These are phyloP conservation scores for Williopsis jadinii DNA, from an alignment of 1,139 yeast species.

Conservation along the genomic window DNA sequence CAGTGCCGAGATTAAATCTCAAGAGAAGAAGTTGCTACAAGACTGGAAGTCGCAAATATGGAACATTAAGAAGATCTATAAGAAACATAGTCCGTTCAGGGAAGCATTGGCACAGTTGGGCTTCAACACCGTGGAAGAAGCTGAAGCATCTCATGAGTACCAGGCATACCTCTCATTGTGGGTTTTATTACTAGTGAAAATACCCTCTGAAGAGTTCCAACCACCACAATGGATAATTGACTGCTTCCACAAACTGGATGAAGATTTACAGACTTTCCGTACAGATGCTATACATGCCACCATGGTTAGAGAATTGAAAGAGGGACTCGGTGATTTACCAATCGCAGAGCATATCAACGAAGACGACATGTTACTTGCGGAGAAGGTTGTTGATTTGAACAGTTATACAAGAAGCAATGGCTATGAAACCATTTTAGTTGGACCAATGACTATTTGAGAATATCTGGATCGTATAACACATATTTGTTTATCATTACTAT, in stretches of 20 bases:
- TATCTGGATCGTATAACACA: no score
- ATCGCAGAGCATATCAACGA: slow-evolving; percentile 5
- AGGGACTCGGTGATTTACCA: slow-evolving; percentile 2
- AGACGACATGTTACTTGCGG: slow-evolving; percentile 12
- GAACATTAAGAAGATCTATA: slow-evolving; percentile 17
- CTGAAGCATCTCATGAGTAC: slow-evolving; percentile 9
- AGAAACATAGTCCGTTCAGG: slow-evolving; percentile 13
- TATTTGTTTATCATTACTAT: no score
- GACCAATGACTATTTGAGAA: slow-evolving; percentile 4
- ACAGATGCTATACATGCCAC: not conserved
- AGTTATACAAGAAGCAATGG: slow-evolving; percentile 16
- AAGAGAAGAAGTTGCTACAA: slow-evolving; percentile 15
- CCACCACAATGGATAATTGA: slow-evolving; percentile 13
- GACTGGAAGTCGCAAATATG: slow-evolving; percentile 11
- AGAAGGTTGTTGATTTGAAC: slow-evolving; percentile 8
- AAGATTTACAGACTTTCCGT: not conserved
- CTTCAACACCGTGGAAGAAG: slow-evolving; percentile 6
- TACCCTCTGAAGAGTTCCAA: slow-evolving; percentile 3
- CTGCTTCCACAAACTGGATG: not conserved
- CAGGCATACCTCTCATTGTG: slow-evolving; percentile 15
- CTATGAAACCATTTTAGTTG: slow-evolving; percentile 17
- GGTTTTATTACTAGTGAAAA: slow-evolving; percentile 9
- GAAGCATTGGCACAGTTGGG: slow-evolving; percentile 6
- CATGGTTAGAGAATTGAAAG: slow-evolving; percentile 6
- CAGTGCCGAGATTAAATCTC: slow-evolving; percentile 10